These are phyloP conservation scores for Pyricularia sp. DNA, from an alignment of 2,329 filamentous ascomycete genomes.

Conservation along the genomic window DNA sequence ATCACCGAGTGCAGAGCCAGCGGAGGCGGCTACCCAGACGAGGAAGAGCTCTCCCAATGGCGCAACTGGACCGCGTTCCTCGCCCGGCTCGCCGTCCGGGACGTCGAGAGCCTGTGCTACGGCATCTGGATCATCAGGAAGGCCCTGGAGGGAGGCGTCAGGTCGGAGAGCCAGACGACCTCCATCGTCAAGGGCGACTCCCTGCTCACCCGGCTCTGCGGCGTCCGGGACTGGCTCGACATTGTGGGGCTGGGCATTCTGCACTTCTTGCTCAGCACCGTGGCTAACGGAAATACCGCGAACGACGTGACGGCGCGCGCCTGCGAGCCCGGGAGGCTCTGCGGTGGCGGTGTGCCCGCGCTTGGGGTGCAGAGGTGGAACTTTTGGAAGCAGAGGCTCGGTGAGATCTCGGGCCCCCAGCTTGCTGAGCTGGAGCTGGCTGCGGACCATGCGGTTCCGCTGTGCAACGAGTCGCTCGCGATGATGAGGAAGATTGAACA, in stretches of 20 bases:
- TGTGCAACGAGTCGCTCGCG: not conserved
- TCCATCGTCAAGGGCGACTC: not conserved
- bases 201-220: not conserved
- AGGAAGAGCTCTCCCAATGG: not conserved
- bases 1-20: not conserved
- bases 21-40: not conserved
- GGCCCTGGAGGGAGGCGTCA: not conserved
- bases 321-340: not conserved
- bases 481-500: not conserved
- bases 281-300: too few relatives aligned
- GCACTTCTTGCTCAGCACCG: not conserved
- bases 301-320: not conserved
- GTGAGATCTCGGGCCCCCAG: not conserved
- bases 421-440: not conserved
- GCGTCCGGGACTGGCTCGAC: not conserved
- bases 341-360: not conserved
- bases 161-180: not conserved
- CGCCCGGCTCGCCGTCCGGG: not conserved
- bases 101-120: not conserved
- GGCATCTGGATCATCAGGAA: not conserved
- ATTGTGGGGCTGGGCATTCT: not conserved
- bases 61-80: not conserved
- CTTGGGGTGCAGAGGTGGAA: not conserved
- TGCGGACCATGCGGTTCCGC: not conserved
- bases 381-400: not conserved